Evolutionary conservation across 257 asterid genomes (phyloP).

Genomic region (Jacaranda mimosifolia): DNA sequence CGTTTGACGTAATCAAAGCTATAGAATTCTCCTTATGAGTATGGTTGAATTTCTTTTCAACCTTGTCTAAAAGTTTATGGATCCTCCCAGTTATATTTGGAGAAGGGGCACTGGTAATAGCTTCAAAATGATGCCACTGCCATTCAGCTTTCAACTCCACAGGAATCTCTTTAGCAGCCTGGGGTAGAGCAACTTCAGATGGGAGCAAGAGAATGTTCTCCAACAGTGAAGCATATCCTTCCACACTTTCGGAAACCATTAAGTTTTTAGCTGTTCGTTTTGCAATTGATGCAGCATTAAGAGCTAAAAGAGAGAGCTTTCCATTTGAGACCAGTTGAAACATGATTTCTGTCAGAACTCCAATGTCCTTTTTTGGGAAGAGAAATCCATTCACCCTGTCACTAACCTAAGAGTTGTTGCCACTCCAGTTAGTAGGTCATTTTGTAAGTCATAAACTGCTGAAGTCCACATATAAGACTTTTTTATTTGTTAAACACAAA

Average conservation of each 20-base stretch:
- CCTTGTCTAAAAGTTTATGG: constrained; percentile 44
- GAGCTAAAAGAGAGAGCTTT: constrained; percentile 73
- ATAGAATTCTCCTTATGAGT: constrained; percentile 49
- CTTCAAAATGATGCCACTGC: constrained; percentile 75
- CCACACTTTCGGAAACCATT: constrained; percentile 81
- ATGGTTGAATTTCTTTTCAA: constrained; percentile 67
- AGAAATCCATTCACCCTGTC: constrained; percentile 82
- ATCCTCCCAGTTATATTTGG: constrained; percentile 38
- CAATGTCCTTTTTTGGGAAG: constrained; percentile 66
- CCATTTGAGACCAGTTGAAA: constrained; percentile 78
- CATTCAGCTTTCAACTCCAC: constrained; percentile 69
- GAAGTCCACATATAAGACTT: no score
- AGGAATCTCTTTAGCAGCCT: constrained; percentile 59
- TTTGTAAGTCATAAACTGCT: constrained; percentile 23
- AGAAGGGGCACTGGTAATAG: constrained; percentile 38
- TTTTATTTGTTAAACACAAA: no score
- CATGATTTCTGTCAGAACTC: constrained; percentile 57
- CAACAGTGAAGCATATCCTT: constrained; percentile 79
- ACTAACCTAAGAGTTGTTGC: constrained; percentile 59
- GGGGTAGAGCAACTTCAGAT: constrained; percentile 73
- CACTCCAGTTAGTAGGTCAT: constrained; percentile 42
- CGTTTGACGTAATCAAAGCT: constrained; percentile 42
- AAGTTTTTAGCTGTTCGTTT: constrained; percentile 72
- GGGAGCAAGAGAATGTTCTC: constrained; percentile 77
- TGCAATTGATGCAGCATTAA: constrained; percentile 67